Base-by-base conservation (phyloP, 345 rosid genomes). In the Physaria fendleri region DNA sequence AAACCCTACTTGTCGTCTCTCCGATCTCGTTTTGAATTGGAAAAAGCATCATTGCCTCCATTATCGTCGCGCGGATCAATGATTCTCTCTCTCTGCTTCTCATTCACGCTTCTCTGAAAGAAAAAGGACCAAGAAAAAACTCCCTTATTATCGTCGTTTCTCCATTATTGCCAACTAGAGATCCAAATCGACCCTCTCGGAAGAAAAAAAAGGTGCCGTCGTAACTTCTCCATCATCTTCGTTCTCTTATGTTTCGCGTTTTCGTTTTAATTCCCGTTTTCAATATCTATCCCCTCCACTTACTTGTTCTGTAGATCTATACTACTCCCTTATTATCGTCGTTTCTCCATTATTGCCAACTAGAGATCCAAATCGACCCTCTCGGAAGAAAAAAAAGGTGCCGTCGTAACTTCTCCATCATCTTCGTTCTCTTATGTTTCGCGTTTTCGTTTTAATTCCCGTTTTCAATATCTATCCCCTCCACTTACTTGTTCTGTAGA, bases 31-130 rank as follows among this genome's bases (percentile, higher is more conserved):
- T 22, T 22, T 22, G 24, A 22, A 28, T n/a, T n/a, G n/a, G n/a
- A 18, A 43, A 43, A 18, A n/a, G 39, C 25, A 68, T 44, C 73
- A 53, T 52, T 59, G 62, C 57, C 15, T 54, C 61, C 63, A 54
- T 29, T 30, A 46, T 17, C 62, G 2, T 48, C 37, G 58, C 71
- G 64, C 57, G 6, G 5, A 56, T 66, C 58, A 29, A 66, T 57
- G 65, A 66, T 57, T 57, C 65, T 29, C 43, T 41, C 28, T 12
- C 59, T 40, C 67, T 56, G 56, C 67, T 44, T 45, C 63, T 46
- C 15, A 13, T 27, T 17, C 28, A 68, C 56, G 68, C 73, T 54
- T 60, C 62, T 53, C 42, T 55, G 60, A 17, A 13, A 34, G n/a
- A n/a, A n/a, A n/a, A n/a, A n/a, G n/a, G n/a, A n/a, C n/a, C n/a